Base-by-base conservation (phyloP, 306 rosid species). In the Amphicarpaea edgeworthii region DNA sequence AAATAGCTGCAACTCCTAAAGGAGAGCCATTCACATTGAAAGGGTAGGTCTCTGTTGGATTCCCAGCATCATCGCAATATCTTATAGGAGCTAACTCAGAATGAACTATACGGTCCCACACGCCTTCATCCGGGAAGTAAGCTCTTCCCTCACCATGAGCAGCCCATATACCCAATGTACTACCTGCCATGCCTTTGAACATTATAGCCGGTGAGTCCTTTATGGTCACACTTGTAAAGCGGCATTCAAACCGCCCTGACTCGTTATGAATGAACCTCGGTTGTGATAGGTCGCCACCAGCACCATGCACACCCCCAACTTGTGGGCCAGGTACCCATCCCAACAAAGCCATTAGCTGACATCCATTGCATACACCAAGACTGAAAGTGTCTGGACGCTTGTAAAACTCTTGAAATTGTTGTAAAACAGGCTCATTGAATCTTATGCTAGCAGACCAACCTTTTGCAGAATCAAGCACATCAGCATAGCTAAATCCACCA, bases 121-220 rank as follows among this genome's bases (percentile, higher is more conserved):
- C 83, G 38, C 90, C 90, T 63, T 85, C 89, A 30, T 93, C 96
- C 0, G 97, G 98, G 77, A 93, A 93, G 83, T 84, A 93, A 12
- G 96, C 93, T 78, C 89, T 89, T 82, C 98, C 95, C 85, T 93
- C 93, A 1, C 97, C 96, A 73, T 93, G 97, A 55, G 97, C 96
- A 51, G 96, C 86, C 96, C 97, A 30, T 30, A 90, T 89, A 11
- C 96, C 97, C 84, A 93, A 73, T 5, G 92, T 91, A 79, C 93
- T 90, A 58, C 93, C 93, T 45, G 82, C 90, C 98, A 91, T 93
- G 54, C 92, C 98, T 67, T 82, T 81, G 70, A 91, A 88, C 98
- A 93, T 91, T 14, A 93, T 83, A 46, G 97, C 87, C 0, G 96
- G 98, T 2, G 97, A 93, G 55, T 89, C 93, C 77, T 82, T 80